Evolutionary conservation across 768 basidiomycete species (phyloP), one percentile per base, ranked within the genome.

Genomic region (Auricularia cornea): DNA sequence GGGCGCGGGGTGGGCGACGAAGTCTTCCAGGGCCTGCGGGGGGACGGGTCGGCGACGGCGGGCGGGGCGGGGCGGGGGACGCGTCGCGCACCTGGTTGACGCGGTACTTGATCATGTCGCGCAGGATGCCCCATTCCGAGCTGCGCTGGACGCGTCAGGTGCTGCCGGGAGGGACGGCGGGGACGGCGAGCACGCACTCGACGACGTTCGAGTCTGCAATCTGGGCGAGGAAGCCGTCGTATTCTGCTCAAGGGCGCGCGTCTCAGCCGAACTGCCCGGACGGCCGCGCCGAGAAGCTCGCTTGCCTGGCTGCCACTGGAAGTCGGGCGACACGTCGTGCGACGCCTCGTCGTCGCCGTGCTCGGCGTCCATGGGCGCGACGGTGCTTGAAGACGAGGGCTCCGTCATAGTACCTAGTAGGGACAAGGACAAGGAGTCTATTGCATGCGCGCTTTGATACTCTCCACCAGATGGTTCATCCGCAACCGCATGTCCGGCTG

Each of bases 381-480:
- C n/a, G n/a, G n/a, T n/a, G n/a, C n/a, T n/a, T n/a, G n/a, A n/a
- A n/a, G n/a, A n/a, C n/a, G 54, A 57, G n/a, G 51, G 16, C 8
- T 8, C 8, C 2, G 35, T 14, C 35, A 38, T 38, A 14, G 35
- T 10, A 14, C 35, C 10, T 8, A 38, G 35, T 38, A 8, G 11
- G n/a, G 44, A 48, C 12, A 23, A 14, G 10, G 20, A 14, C 44
- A 23, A 12, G 23, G 44, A 14, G 44, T 48, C 44, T 48, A 48
- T 48, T 48, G 44, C 44, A 48, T 48, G 23, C 44, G 44, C 20
- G 44, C 44, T 68, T 90, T 89, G 67, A 96, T 94, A 75, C 88
- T 87, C 72, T 92, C 90, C 63, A 96, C 81, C 80, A 96, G 80
- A 31, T 83, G 86, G 65, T 85, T 84, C 92, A 96, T 95, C 59